Evolutionary conservation across 306 rosid species (phyloP).

Genomic region (Pueraria montana): DNA sequence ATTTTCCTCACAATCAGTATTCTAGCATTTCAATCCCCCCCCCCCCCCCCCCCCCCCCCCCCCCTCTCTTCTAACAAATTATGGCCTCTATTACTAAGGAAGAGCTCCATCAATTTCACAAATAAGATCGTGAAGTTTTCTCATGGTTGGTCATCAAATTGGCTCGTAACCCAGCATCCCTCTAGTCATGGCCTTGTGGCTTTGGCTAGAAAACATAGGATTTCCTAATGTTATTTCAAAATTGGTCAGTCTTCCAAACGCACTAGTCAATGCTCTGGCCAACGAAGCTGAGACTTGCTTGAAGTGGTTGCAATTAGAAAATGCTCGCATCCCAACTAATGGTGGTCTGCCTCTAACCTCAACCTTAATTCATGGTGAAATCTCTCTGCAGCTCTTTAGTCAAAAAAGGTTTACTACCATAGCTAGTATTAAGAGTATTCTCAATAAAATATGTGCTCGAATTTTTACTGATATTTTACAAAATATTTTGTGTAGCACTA

Average conservation of each 20-base stretch:
- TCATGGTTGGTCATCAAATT: slow-evolving; percentile 44
- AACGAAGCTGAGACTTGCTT: slow-evolving; percentile 61
- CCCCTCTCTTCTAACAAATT: background rate
- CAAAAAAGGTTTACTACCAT: slow-evolving; percentile 50
- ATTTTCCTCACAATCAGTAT: background rate
- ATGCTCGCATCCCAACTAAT: background rate
- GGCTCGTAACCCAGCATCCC: slow-evolving; percentile 39
- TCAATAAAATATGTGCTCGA: slow-evolving; percentile 54
- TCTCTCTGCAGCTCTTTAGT: slow-evolving; percentile 54
- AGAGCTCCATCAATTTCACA: slow-evolving; percentile 52
- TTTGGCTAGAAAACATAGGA: slow-evolving; percentile 59
- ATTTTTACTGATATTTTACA: slow-evolving; percentile 65
- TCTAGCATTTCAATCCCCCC: too few species aligned
- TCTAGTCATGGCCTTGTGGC: slow-evolving; percentile 69
- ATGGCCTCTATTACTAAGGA: slow-evolving; percentile 42
- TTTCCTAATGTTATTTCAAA: slow-evolving; percentile 44
- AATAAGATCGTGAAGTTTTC: slow-evolving; percentile 55
- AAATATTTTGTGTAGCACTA: slow-evolving; percentile 14
- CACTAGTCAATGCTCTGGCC: slow-evolving; percentile 41
- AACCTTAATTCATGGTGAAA: slow-evolving; percentile 31
- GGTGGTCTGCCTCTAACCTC: slow-evolving; percentile 52
- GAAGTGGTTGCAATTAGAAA: slow-evolving; percentile 46
- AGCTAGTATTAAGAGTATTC: slow-evolving; percentile 56
- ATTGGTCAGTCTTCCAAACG: slow-evolving; percentile 28
- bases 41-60: too few species aligned